phyloP scores from a whole-genome alignment of 768 basidiomycete species.

The Suillus subaureus region DNA sequence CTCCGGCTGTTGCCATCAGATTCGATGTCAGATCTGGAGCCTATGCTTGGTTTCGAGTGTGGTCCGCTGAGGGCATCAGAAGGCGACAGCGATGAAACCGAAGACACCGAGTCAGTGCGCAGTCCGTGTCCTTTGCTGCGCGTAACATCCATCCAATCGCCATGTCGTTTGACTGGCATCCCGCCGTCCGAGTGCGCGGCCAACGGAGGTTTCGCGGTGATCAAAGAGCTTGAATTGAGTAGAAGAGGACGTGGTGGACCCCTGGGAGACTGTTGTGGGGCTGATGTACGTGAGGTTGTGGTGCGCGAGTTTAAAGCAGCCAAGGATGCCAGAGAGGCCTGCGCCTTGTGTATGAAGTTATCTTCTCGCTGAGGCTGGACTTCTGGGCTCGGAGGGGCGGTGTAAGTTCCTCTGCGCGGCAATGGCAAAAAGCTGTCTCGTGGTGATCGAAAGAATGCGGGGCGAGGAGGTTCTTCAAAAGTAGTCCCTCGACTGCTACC shows the following conservation, averaged over 20 bases:
- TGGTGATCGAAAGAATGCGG: constrained; percentile 56
- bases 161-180: constrained; percentile 33
- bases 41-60: constrained; percentile 31
- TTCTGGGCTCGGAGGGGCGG: constrained; percentile 38
- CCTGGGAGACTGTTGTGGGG: constrained; percentile 44
- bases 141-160: constrained; percentile 54
- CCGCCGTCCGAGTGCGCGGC: constrained; percentile 38
- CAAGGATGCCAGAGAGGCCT: constrained; percentile 45
- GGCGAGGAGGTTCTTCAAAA: constrained; percentile 60
- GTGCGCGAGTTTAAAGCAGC: constrained; percentile 39
- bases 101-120: constrained; percentile 62
- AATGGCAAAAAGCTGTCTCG: constrained; percentile 55
- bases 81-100: constrained; percentile 63
- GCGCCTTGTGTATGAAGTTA: constrained; percentile 40
- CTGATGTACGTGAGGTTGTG: constrained; percentile 27
- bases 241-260: constrained; percentile 67
- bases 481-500: constrained; percentile 34
- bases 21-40: constrained; percentile 52
- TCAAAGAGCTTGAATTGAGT: constrained; percentile 52
- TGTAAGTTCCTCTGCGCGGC: constrained; percentile 28
- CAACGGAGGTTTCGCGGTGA: constrained; percentile 35
- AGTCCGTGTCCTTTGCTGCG: constrained; percentile 40
- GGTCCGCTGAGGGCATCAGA: constrained; percentile 47
- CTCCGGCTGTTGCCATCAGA: constrained; percentile 61
- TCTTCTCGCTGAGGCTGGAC: constrained; percentile 21